phyloP scores from a whole-genome alignment of 208 protist species.

The Acanthamoeba healyi region DNA sequence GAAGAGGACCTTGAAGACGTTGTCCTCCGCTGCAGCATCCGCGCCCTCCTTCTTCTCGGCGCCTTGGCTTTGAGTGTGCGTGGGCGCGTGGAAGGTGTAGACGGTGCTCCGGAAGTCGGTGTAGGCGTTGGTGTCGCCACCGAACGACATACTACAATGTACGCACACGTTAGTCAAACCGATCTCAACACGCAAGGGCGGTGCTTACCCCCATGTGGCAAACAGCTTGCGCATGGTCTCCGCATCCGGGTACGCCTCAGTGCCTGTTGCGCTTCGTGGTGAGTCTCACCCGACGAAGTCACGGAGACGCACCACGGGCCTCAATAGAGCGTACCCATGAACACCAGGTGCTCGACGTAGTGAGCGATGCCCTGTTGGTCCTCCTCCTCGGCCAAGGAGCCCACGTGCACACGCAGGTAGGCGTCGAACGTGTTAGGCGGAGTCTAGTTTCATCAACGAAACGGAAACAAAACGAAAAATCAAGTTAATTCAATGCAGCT shows the following conservation, averaged over 20 bases:
- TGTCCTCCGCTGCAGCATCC: background rate
- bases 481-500: background rate
- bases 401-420: slow-evolving; percentile 58
- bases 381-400: slow-evolving; percentile 60
- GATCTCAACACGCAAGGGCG: background rate
- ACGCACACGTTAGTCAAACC: background rate
- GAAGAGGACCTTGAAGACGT: slow-evolving; percentile 57
- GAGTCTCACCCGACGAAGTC: too few species aligned
- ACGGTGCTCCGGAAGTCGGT: slow-evolving; percentile 69
- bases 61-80: background rate
- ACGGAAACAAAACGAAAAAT: background rate
- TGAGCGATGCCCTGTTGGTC: slow-evolving; percentile 64
- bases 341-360: slow-evolving; percentile 63
- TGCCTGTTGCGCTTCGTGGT: background rate
- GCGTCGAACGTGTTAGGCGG: slow-evolving; percentile 62
- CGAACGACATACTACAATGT: slow-evolving; percentile 47
- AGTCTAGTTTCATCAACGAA: slow-evolving; percentile 11
- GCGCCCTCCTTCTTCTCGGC: background rate
- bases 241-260: slow-evolving; percentile 51
- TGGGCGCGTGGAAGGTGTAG: slow-evolving; percentile 72
- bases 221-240: slow-evolving; percentile 71
- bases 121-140: slow-evolving; percentile 68
- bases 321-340: slow-evolving; percentile 22
- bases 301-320: too few species aligned
- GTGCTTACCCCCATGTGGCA: slow-evolving; percentile 56